Evolutionary conservation across 2,329 filamentous ascomycete species (phyloP).

Genomic region (Furcasterigmium furcatum): DNA sequence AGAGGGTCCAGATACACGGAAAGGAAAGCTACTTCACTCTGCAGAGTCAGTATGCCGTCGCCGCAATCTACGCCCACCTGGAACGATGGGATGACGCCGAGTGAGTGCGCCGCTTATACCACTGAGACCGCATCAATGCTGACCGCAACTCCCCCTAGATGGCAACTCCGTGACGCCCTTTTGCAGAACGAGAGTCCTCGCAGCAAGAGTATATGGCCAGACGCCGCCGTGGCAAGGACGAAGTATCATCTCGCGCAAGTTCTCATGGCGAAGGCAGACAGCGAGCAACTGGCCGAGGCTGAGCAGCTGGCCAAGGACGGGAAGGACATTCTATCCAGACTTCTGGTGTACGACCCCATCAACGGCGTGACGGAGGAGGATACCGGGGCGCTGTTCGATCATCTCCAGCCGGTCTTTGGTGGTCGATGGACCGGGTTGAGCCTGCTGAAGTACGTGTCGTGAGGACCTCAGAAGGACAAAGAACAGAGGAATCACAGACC

Average conservation of each 20-base stretch:
- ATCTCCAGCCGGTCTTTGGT: slow-evolving; percentile 8
- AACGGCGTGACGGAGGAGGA: slow-evolving; percentile 4
- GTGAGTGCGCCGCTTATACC: slow-evolving; percentile 6
- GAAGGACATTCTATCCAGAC: slow-evolving; percentile 5
- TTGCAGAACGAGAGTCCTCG: not conserved
- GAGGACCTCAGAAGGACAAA: no score
- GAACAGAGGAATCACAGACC: no score
- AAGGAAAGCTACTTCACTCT: slow-evolving; percentile 13
- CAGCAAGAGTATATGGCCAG: slow-evolving; percentile 7
- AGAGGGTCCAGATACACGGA: slow-evolving; percentile 6
- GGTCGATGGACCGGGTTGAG: slow-evolving; percentile 4
- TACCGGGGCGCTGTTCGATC: slow-evolving; percentile 5
- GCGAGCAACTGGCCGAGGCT: not conserved
- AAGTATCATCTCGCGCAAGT: slow-evolving; percentile 6
- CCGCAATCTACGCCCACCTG: slow-evolving; percentile 10
- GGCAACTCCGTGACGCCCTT: slow-evolving; percentile 3
- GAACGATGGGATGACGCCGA: slow-evolving; percentile 11
- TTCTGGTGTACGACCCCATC: slow-evolving; percentile 6
- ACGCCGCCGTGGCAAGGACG: slow-evolving; percentile 5
- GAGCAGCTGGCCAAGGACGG: slow-evolving; percentile 5
- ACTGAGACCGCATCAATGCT: not conserved
- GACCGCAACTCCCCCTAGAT: not conserved
- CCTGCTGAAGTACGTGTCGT: slow-evolving; percentile 3
- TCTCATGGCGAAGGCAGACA: not conserved
- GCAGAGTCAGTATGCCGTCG: slow-evolving; percentile 14